Evolutionary conservation across 2,329 filamentous ascomycete genomes (phyloP), one percentile per base, ranked within the genome.

Genomic region (Emergomyces orientalis): DNA sequence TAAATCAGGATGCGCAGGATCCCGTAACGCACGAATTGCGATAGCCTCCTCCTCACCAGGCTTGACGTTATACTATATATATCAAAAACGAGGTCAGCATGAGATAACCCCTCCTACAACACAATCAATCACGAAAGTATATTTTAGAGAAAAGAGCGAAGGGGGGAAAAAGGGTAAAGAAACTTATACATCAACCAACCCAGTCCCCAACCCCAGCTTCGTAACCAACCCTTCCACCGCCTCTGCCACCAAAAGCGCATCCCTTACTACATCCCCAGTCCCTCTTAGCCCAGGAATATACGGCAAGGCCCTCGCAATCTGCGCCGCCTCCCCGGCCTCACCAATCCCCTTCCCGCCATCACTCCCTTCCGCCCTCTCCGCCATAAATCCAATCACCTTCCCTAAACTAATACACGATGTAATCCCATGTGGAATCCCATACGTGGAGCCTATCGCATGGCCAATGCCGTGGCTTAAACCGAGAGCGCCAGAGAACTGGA

Each of bases 221-320:
- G 63, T 63, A 52, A 67, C 41, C 55, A 67, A 61, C n/a, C 39
- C 59, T 22, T 67, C 54, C 5, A 67, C 66, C 63, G 61, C 65
- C 49, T 67, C 61, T n/a, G 51, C 63, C 63, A 67, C 65, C 19
- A 45, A 13, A 34, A 61, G 39, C 30, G 59, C 47, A 66, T 66
- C 63, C 52, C 22, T 51, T 34, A 47, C 57, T 43, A 54, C 56
- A 60, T 71, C 67, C 9, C 69, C 69, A 13, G 62, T 68, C 25
- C 54, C 34, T 58, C 60, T 27, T 17, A 62, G 63, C 27, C 68
- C 68, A 39, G 70, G 64, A 58, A 58, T 30, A 61, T 65, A 70
- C 1, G 67, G 64, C 55, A 71, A 39, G 37, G 71, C 67, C n/a
- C 58, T 64, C 6, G 70, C 70, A 56, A 72, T 67, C 39, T 67